Evolutionary conservation across 2,329 filamentous ascomycete genomes (phyloP).

Genomic region (Microsporum canis): DNA sequence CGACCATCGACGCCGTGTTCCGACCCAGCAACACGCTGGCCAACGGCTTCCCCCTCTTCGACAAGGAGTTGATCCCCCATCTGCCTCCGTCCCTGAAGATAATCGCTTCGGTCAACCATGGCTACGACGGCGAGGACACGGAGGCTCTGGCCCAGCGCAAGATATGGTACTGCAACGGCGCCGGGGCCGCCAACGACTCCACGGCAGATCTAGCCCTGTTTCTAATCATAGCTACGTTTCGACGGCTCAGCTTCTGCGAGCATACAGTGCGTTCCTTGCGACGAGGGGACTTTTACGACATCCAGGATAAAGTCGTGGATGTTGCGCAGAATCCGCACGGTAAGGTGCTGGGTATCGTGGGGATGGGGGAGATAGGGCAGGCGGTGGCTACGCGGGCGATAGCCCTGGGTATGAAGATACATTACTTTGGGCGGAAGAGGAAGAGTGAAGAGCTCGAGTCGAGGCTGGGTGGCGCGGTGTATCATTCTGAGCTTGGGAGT

Average conservation of each 20-base stretch:
- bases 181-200: slow-evolving; percentile 12
- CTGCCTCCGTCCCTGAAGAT: slow-evolving; percentile 11
- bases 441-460: slow-evolving; percentile 7
- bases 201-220: slow-evolving; percentile 14
- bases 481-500: slow-evolving; percentile 10
- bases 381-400: slow-evolving; percentile 10
- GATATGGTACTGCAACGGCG: slow-evolving; percentile 15
- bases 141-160: slow-evolving; percentile 11
- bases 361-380: slow-evolving; percentile 13
- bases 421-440: slow-evolving; percentile 12
- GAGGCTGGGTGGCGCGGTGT: slow-evolving; percentile 10
- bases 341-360: slow-evolving; percentile 13
- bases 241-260: slow-evolving; percentile 12
- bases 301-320: slow-evolving; percentile 8
- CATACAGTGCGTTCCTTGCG: slow-evolving; percentile 8
- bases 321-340: slow-evolving; percentile 10
- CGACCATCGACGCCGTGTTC: slow-evolving; percentile 13
- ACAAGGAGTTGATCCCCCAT: slow-evolving; percentile 13
- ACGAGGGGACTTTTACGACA: slow-evolving; percentile 9
- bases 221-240: slow-evolving; percentile 13
- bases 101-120: slow-evolving; percentile 13
- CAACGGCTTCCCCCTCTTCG: slow-evolving; percentile 8
- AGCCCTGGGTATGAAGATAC: slow-evolving; percentile 14
- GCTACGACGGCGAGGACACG: slow-evolving; percentile 14
- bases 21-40: slow-evolving; percentile 9